Evolutionary conservation across 2,329 filamentous ascomycete species (phyloP).

Genomic region (Penicillium sp.): DNA sequence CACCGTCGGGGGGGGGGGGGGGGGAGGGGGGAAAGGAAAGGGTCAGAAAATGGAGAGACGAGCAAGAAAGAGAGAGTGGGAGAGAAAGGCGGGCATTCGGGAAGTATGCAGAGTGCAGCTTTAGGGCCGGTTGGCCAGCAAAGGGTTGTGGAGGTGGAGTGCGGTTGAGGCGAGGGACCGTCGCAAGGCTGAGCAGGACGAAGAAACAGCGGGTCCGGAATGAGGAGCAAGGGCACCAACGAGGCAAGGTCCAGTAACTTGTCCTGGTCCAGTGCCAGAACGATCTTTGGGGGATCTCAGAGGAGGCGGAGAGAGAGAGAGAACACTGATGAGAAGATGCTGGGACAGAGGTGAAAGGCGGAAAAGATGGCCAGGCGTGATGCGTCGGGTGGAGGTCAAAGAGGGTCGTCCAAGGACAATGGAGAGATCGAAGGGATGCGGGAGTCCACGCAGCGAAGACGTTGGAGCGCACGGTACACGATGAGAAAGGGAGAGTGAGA

Average conservation of each 20-base stretch:
- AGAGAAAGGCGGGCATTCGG: slow-evolving; percentile 1
- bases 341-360: background rate
- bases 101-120: background rate
- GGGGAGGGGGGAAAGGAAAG: slow-evolving; percentile 5
- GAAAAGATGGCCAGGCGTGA: background rate
- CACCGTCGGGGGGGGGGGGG: slow-evolving; percentile 3
- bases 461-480: no score
- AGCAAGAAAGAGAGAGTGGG: slow-evolving; percentile 2
- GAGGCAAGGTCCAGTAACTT: no score
- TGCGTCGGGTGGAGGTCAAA: background rate
- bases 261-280: no score
- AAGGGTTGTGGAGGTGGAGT: slow-evolving; percentile 6
- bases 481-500: no score
- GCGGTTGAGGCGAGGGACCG: slow-evolving; percentile 5
- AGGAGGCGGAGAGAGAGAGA: background rate
- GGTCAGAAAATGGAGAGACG: slow-evolving; percentile 3
- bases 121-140: background rate
- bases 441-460: no score
- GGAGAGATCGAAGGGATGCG: background rate
- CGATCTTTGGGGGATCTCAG: no score
- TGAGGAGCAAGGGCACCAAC: no score
- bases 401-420: background rate
- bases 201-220: no score
- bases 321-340: background rate
- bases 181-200: background rate